Percentiles rank a stretch among this genome's conserved stretches.
Conservation (phyloP, 2,329 filamentous ascomycete genomes). For the Xylaria arbuscula region DNA sequence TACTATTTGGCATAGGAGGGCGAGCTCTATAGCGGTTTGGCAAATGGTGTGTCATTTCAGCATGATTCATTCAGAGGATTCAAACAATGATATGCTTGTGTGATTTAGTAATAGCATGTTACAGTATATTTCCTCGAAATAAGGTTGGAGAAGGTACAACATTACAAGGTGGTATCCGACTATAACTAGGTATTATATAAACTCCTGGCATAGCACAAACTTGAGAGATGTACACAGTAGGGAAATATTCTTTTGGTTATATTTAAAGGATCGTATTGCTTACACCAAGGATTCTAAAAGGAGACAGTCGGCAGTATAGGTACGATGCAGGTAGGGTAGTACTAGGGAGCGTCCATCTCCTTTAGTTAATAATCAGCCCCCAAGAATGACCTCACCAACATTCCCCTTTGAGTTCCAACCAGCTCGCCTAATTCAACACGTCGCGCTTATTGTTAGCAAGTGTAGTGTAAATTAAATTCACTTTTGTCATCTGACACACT, state of each 20-base stretch:
- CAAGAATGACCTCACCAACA: conserved; percentile 22
- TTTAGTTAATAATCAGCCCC: conserved; percentile 15
- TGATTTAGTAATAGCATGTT: not conserved
- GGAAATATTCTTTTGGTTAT: conserved; percentile 12
- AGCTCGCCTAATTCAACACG: conserved; percentile 1
- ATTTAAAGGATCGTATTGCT: conserved; percentile 32
- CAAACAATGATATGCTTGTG: not conserved
- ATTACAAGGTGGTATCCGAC: not conserved
- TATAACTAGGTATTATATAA: not conserved
- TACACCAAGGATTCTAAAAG: conserved; percentile 32
- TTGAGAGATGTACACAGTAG: not conserved
- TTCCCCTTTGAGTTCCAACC: conserved; percentile 13
- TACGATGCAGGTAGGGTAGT: conserved; percentile 9
- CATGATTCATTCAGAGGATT: too few species aligned
- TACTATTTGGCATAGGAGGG: not conserved
- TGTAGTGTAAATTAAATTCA: conserved; percentile 3
- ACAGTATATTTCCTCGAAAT: not conserved
- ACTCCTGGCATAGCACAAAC: not conserved
- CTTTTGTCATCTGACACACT: not conserved
- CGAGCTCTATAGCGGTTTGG: not conserved
- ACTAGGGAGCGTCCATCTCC: conserved; percentile 16
- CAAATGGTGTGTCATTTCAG: not conserved
- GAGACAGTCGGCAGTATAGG: conserved; percentile 8
- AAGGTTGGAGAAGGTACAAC: not conserved
- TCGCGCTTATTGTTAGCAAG: conserved; percentile 13